A percentile compares a stretch with the other conserved stretches of the same genome.
These are phyloP conservation scores for Lippia alba DNA, from an alignment of 305 asterid species.

Conservation along the genomic window DNA sequence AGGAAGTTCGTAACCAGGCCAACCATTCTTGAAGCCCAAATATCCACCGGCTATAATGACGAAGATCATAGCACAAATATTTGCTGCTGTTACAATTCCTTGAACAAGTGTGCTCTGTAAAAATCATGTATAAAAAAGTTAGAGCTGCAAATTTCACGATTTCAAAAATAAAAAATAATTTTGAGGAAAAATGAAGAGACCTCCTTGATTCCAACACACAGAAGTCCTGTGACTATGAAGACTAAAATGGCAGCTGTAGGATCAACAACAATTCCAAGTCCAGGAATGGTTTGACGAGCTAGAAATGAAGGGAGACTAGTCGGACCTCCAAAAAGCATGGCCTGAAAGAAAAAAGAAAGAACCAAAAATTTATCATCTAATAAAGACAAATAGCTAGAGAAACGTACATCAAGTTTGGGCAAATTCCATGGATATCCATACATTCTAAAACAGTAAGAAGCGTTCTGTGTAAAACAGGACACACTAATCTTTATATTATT, in stretches of 20 bases:
- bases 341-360: slow-evolving; percentile 46
- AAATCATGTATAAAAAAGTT: slow-evolving; percentile 32
- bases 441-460: background rate
- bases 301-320: slow-evolving; percentile 76
- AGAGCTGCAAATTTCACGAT: slow-evolving; percentile 22
- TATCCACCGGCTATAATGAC: slow-evolving; percentile 93
- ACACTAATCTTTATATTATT: background rate
- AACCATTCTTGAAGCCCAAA: slow-evolving; percentile 88
- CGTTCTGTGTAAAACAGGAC: background rate
- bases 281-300: slow-evolving; percentile 86
- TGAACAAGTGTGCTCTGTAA: slow-evolving; percentile 86
- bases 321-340: slow-evolving; percentile 87
- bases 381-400: background rate
- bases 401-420: background rate
- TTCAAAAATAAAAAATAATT: too few relatives aligned
- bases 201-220: slow-evolving; percentile 95
- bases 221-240: slow-evolving; percentile 74
- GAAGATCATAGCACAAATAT: slow-evolving; percentile 87
- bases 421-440: background rate
- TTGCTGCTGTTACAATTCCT: slow-evolving; percentile 80
- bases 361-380: slow-evolving; percentile 17
- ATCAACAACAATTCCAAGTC: slow-evolving; percentile 71
- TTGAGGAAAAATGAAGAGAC: slow-evolving; percentile 44
- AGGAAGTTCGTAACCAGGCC: slow-evolving; percentile 92
- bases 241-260: slow-evolving; percentile 88